Base-by-base conservation (phyloP, 495 filamentous ascomycete genomes). In the Friedmanniomyces simplex region DNA sequence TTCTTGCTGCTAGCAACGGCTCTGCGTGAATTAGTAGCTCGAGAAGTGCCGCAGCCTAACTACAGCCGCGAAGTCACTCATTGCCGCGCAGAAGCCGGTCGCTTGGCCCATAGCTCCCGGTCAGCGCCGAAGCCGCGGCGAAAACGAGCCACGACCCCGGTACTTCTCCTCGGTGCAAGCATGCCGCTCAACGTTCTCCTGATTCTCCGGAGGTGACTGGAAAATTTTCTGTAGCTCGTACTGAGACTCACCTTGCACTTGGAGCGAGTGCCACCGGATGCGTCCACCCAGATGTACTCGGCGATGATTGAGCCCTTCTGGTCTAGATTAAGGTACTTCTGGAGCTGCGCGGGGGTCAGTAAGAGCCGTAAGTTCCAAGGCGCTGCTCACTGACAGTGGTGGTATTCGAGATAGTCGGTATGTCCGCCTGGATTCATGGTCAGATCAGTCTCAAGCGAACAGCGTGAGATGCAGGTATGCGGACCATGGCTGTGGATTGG, bases 241-340 rank as follows among this genome's bases (percentile, higher is more conserved):
- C 10, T 36, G 25, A 57, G 32, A 74, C 88, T 77, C 76, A 95
- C 93, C 82, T 89, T 91, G 65, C 87, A 87, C 76, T 96, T 96
- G 69, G 87, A 90, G 59, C 90, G 88, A 64, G 84, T 77, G 60
- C 84, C 86, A 67, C 84, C 85, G 58, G 71, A 69, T 64, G 82
- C 73, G 71, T 98, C 93, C 67, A 98, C 91, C 93, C 93, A 98
- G 77, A 98, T 84, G 79, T 96, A 98, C 76, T 98, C 93, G 59
- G 89, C 89, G 69, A 91, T 87, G 63, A 89, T 73, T 36, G 69
- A 75, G 69, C 89, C 90, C 67, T 86, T 87, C 79, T 97, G 93
- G 69, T 89, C 84, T 62, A 98, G 87, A 64, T 78, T 74, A 74
- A 91, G 80, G 81, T 95, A 98, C 73, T 96, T 95, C 70, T 86